Evolutionary conservation across 2,329 filamentous ascomycete species (phyloP), one percentile per base, ranked within the genome.

Genomic region (Stemphylium vesicarium): DNA sequence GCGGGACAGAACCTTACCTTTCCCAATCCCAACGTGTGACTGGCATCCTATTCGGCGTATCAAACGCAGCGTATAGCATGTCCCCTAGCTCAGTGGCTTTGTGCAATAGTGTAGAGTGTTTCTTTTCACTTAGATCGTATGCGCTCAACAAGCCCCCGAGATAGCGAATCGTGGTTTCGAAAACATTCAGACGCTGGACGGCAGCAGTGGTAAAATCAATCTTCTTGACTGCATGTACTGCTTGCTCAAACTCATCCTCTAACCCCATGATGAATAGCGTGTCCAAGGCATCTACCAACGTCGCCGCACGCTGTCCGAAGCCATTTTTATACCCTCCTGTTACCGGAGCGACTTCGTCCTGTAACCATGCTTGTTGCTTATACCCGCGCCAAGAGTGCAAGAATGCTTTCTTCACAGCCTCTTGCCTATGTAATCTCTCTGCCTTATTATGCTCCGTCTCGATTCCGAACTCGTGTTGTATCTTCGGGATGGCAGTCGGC

Each of bases 241-340:
- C 84, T 16, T 80, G 70, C 44, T 80, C 73, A 60, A 88, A 87
- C 29, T 88, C 85, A 1, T 81, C 75, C 29, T 79, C 72, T 37
- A 87, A 70, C 6, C 74, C 84, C 84, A 88, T 86, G 40, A 88
- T 87, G 78, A 81, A 83, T 2, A 88, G 79, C 0, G 85, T 86
- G 56, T 88, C 85, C 45, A 88, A 77, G 0, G 80, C 75, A 64
- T 88, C 86, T 20, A 88, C 80, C 44, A 88, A 69, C 0, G 85
- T 86, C 2, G 84, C 85, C 0, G 79, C 84, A 79, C 83, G 85
- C 20, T 81, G 80, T 9, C 82, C 81, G 62, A 84, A 84, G 0
- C 74, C 72, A 50, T 82, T 78, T 53, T 78, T 81, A 15, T 67
- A 75, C n/a, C 66, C 65, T 36, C 81, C 82, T 15, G 76, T 77